phyloP scores from a whole-genome alignment of 305 asterid species.

The Fraxinus platypoda region DNA sequence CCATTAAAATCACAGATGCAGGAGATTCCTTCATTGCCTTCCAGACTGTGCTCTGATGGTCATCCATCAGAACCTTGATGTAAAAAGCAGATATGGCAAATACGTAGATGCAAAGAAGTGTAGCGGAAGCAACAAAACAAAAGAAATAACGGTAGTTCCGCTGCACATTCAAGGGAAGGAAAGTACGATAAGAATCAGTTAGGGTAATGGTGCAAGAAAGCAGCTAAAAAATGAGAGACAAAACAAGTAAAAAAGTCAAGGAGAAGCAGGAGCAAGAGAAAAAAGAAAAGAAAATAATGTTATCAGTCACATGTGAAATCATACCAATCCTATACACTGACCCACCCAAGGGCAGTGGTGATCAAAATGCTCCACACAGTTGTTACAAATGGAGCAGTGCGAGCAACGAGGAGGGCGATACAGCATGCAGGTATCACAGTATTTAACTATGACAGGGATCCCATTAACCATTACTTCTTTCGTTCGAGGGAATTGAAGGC shows the following conservation, averaged over 20 bases:
- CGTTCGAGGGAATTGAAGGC: slow-evolving; percentile 89
- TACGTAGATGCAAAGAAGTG: slow-evolving; percentile 87
- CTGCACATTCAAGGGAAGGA: slow-evolving; percentile 50
- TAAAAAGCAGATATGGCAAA: slow-evolving; percentile 81
- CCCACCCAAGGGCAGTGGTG: slow-evolving; percentile 99
- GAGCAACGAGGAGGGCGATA: slow-evolving; percentile 99
- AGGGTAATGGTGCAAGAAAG: slow-evolving; percentile 18
- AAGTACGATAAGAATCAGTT: slow-evolving; percentile 8
- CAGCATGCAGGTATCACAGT: slow-evolving; percentile 97
- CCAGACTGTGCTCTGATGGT: slow-evolving; percentile 77
- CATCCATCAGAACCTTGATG: slow-evolving; percentile 86
- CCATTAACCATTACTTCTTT: slow-evolving; percentile 96
- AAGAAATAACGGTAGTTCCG: slow-evolving; percentile 94
- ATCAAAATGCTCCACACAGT: slow-evolving; percentile 97
- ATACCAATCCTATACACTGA: slow-evolving; percentile 97
- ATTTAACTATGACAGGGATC: slow-evolving; percentile 79
- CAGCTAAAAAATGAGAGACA: slow-evolving; percentile 20
- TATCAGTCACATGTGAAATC: slow-evolving; percentile 19
- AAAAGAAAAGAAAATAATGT: neutral
- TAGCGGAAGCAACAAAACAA: slow-evolving; percentile 77
- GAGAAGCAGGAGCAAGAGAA: slow-evolving; percentile 10
- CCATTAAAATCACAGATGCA: slow-evolving; percentile 82
- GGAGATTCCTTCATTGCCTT: slow-evolving; percentile 96
- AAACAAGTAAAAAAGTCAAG: neutral
- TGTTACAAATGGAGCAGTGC: slow-evolving; percentile 96